Evolutionary conservation across 2,329 filamentous ascomycete genomes (phyloP), one percentile per base, ranked within the genome.

Genomic region (Aspergillus sp.): DNA sequence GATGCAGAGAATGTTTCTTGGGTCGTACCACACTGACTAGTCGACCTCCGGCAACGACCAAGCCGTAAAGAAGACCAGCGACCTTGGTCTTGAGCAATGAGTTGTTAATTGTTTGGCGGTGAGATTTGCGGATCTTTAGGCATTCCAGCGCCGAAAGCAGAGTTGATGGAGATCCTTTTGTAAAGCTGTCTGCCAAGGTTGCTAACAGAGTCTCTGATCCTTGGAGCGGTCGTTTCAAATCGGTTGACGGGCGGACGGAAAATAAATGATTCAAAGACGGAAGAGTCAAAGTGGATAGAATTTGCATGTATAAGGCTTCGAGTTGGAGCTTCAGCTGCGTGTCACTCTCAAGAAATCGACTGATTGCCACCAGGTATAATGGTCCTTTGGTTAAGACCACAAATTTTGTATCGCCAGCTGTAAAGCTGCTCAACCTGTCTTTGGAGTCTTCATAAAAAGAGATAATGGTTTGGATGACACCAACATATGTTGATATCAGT

Each of bases 281-380:
- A 9, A 99, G 82, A 0, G 95, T 99, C 60, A 99, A 80, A 0
- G 96, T 99, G 1, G 95, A 98, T 26, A 99, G 78, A 54, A 99
- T 97, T 75, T 99, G 95, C 91, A 96, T 98, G 75, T 99, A 99
- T 42, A 99, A 79, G 12, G 94, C 93, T 65, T 97, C 92, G 2
- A 99, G 85, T 74, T 99, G 95, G 20, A 87, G 85, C 56, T 91
- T 87, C 20, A 99, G 84, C 74, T 99, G 94, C 4, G 86, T 80
- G 71, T 98, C 94, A 73, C 91, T 97, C 75, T 99, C 95, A n/a
- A 89, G 87, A 11, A 99, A 84, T 63, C 89, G 89, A 72, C 92
- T 97, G 70, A 98, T 95, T 49, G 93, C 94, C 52, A 98, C 91
- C 49, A 99, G 88, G 72, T 98, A 96, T 46, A 99, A 82, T 11